Base-by-base conservation (phyloP, 129 eudicot species). In the Chrysanthemum lavandulifolium region DNA sequence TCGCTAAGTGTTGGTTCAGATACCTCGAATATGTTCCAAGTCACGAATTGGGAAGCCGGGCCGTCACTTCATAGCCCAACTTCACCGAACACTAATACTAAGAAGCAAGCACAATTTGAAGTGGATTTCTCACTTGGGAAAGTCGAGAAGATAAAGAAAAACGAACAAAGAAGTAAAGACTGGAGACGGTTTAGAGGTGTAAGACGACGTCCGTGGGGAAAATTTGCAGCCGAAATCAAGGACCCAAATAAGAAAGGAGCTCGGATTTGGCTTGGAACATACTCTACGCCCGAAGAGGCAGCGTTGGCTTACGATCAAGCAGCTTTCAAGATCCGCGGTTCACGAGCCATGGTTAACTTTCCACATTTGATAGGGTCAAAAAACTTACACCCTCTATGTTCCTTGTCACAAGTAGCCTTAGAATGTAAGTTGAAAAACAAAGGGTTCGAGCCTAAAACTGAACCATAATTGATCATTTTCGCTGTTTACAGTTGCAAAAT, bases 271-370 rank as follows among this genome's bases (percentile, higher is more conserved):
- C 78, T 81, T 0, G 84, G 84, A 10, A 81, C 81, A 0, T 70
- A 63, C 71, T 60, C 71, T 0, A 79, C 83, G 4, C 83, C 83
- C 0, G 79, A 79, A 74, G 83, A 79, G 60, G 83, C 83, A 2
- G 83, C 83, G 0, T 52, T 79, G 72, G 83, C 83, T 6, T 79
- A 79, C 6, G 83, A 76, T 69, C 81, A 77, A 76, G 81, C 84
- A 1, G 84, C 84, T 57, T 81, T 81, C 76, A 81, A 75, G 73
- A 62, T 75, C 58, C 84, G 81, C 2, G 81, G 84, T 29, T 69
- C 81, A 6, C 84, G 80, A 55, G 84, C 84, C 21, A 69, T 70
- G 84, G 81, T 81, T 65, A 81, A 81, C 73, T 80, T 80, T 66
- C 84, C 84, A 1, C 79, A 80, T 66, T 68, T 79, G 65, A 73